Base-by-base conservation (phyloP, 495 filamentous ascomycete species). In the Xylaria palmicola region DNA sequence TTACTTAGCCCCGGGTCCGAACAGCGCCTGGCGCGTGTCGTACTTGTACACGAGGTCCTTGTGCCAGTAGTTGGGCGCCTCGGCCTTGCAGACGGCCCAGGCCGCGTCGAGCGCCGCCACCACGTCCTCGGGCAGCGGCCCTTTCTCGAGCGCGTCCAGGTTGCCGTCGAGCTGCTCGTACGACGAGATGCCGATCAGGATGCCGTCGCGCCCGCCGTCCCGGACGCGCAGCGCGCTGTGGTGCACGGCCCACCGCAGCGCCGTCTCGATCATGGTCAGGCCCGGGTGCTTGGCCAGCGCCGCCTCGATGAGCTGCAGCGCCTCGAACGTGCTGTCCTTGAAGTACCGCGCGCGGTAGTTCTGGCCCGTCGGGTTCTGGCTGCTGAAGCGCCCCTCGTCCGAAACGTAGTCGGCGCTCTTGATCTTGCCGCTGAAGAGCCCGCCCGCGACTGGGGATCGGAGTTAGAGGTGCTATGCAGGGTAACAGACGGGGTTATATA, bases 381-480 rank as follows among this genome's bases (percentile, higher is more conserved):
- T 80, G 56, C 82, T 86, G 74, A 86, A 96, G 13, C 93, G 83
- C 4, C 93, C 82, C 8, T 67, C 62, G 0, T 72, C 69, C 5
- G 90, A 90, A 0, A 87, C 74, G 12, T 73, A 64, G 68, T 90
- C 89, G 29, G 72, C 75, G 36, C 83, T 81, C 76, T 90, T 92
- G 77, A 92, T 92, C 69, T 94, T 94, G 54, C 92, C 91, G 24
- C 87, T 88, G 68, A 96, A 89, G 19, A 96, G 72, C 0, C 93
- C 93, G 5, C 92, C 92, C 9, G 90, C 91, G 39, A 72, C 59
- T 61, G 43, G 4, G 13, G 5, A 29, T 1, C 12, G 3, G 15
- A 2, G 41, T 49, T 29, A 39, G 19, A 6, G 1, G 6, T 10
- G 30, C 26, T 15, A 6, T 36, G 32, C 6, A 6, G 13, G 32